Percentiles rank a stretch among this genome's conserved stretches.
These are phyloP conservation scores for Thraustochytrium aureum DNA, from an alignment of 352 stramenopile genomes.

Conservation along the genomic window DNA sequence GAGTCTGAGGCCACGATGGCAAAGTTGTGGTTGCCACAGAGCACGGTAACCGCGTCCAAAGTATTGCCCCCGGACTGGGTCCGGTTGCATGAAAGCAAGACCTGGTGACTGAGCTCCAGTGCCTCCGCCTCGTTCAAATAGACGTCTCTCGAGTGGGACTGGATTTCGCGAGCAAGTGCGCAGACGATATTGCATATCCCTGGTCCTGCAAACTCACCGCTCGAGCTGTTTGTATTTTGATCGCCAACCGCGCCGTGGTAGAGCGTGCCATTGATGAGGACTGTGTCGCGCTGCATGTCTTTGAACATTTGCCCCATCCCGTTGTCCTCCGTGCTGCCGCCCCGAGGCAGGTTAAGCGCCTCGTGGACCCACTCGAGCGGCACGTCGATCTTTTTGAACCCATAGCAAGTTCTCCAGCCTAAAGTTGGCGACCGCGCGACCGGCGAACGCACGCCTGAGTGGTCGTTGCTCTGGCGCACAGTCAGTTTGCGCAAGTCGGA, in stretches of 20 bases:
- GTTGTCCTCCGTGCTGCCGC: constrained; percentile 21
- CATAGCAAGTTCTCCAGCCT: too few species aligned
- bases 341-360: constrained; percentile 29
- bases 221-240: constrained; percentile 14
- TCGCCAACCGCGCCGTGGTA: constrained; percentile 3
- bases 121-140: constrained; percentile 41
- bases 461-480: too few species aligned
- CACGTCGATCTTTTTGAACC: constrained; percentile 21
- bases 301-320: constrained; percentile 45
- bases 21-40: constrained; percentile 29
- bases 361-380: constrained; percentile 49
- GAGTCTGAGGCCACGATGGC: constrained; percentile 37
- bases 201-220: constrained; percentile 24
- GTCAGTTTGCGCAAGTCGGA: too few species aligned
- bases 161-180: constrained; percentile 37
- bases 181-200: constrained; percentile 34
- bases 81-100: constrained; percentile 44
- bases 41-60: constrained; percentile 29
- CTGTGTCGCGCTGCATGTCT: constrained; percentile 49
- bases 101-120: constrained; percentile 23
- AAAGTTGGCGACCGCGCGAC: too few species aligned
- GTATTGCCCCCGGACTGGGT: constrained; percentile 52
- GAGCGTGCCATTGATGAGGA: constrained; percentile 30
- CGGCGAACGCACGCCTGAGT: too few species aligned
- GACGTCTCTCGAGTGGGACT: constrained; percentile 27